Evolutionary conservation across 2,329 filamentous ascomycete genomes (phyloP).

Genomic region (Clonostachys sp.): DNA sequence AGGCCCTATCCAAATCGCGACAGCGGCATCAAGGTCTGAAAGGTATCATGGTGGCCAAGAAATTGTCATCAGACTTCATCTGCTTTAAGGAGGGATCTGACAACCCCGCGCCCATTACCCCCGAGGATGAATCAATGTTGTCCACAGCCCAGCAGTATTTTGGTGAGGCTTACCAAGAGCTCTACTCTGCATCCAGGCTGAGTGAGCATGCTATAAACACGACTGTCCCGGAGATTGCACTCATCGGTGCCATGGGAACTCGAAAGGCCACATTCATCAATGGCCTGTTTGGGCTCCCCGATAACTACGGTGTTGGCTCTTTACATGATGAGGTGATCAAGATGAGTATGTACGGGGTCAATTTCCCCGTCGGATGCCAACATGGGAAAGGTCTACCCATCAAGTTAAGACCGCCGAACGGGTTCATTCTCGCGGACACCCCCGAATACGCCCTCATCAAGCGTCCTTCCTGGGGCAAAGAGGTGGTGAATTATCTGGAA

Average conservation of each 20-base stretch:
- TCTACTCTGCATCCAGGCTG: conserved; percentile 45
- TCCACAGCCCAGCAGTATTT: too few relatives aligned
- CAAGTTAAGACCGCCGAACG: conserved; percentile 19
- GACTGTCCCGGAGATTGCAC: conserved; percentile 58
- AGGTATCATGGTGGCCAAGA: too few relatives aligned
- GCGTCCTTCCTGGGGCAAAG: conserved; percentile 43
- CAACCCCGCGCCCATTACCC: too few relatives aligned
- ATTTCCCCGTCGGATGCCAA: conserved; percentile 29
- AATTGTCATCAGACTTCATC: too few relatives aligned
- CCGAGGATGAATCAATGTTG: too few relatives aligned
- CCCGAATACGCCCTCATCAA: conserved; percentile 45
- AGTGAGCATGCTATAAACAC: conserved; percentile 45
- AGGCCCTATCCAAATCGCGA: too few relatives aligned
- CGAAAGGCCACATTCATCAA: conserved; percentile 90
- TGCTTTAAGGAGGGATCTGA: too few relatives aligned
- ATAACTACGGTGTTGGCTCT: conserved; percentile 42
- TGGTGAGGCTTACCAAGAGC: conserved; percentile 13
- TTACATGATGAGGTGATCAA: conserved; percentile 47
- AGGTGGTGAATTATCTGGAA: conserved; percentile 45
- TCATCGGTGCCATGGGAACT: conserved; percentile 84
- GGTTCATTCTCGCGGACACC: conserved; percentile 43
- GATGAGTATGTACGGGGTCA: conserved; percentile 53
- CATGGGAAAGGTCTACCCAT: too few relatives aligned
- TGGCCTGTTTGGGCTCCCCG: conserved; percentile 55
- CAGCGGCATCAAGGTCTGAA: too few relatives aligned